Conservation (phyloP, 345 rosid genomes). For the Syzygium grande region DNA sequence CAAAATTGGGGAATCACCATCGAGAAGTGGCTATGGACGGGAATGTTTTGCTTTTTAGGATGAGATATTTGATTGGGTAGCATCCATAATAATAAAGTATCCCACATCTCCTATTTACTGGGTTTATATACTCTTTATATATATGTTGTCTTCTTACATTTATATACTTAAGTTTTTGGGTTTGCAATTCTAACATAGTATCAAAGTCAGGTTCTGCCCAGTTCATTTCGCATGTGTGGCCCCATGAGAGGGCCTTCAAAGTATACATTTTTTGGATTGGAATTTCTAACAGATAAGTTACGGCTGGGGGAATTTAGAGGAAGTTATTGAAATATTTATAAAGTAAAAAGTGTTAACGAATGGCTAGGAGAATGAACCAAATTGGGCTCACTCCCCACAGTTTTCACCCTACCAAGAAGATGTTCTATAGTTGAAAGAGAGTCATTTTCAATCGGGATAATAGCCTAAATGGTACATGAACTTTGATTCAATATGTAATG, state of each 20-base stretch:
- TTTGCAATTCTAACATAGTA: neutral
- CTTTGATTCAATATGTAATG: too few relatives aligned
- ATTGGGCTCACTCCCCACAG: neutral
- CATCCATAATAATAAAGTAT: neutral
- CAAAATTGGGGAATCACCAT: too few relatives aligned
- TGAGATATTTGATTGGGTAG: too few relatives aligned
- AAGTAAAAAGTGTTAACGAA: neutral
- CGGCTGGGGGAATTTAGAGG: neutral
- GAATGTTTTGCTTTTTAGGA: too few relatives aligned
- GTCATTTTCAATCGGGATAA: neutral
- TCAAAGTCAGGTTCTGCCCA: neutral
- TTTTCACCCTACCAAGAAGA: neutral
- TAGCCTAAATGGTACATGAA: too few relatives aligned
- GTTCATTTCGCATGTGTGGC: accelerated
- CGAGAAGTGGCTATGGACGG: too few relatives aligned
- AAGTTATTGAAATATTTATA: neutral
- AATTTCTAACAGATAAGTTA: neutral
- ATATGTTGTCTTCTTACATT: neutral
- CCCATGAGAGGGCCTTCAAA: neutral
- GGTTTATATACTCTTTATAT: neutral
- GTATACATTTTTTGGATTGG: neutral
- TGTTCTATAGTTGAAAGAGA: neutral
- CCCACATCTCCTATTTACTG: accelerated
- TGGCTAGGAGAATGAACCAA: neutral
- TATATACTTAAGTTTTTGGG: neutral